Conservation (phyloP, 805 yeast species). For the Suhomyces prunicola region DNA sequence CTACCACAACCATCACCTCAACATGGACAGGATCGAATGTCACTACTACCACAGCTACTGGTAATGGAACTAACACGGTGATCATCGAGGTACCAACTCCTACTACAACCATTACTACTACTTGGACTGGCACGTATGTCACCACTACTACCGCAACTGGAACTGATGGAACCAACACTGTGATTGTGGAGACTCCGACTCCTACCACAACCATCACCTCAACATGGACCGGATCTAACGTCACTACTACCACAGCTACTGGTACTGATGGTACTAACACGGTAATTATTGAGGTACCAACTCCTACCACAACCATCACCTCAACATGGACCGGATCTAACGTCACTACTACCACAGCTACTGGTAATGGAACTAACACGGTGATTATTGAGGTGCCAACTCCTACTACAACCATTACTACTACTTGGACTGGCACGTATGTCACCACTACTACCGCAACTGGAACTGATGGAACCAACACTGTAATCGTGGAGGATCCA, state of each 20-base stretch:
- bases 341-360: slow-evolving; percentile 3
- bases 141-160: slow-evolving; percentile 15
- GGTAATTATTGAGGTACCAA: slow-evolving; percentile 8
- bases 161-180: slow-evolving; percentile 10
- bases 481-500: slow-evolving; percentile 14
- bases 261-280: slow-evolving; percentile 8
- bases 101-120: slow-evolving; percentile 1
- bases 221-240: slow-evolving; percentile 7
- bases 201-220: slow-evolving; percentile 8
- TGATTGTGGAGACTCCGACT: slow-evolving; percentile 12
- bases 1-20: slow-evolving; percentile 10
- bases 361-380: slow-evolving; percentile 9
- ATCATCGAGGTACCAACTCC: background rate
- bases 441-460: slow-evolving; percentile 18
- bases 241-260: slow-evolving; percentile 6
- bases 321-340: slow-evolving; percentile 6
- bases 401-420: slow-evolving; percentile 10
- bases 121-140: slow-evolving; percentile 21
- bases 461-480: slow-evolving; percentile 2
- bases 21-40: slow-evolving; percentile 7
- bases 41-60: slow-evolving; percentile 4
- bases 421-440: slow-evolving; percentile 18
- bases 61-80: slow-evolving; percentile 10
- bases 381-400: slow-evolving; percentile 12
- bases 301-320: slow-evolving; percentile 8